Conservation (phyloP, 2,329 filamentous ascomycete species). For the Graphilbum fragrans region DNA sequence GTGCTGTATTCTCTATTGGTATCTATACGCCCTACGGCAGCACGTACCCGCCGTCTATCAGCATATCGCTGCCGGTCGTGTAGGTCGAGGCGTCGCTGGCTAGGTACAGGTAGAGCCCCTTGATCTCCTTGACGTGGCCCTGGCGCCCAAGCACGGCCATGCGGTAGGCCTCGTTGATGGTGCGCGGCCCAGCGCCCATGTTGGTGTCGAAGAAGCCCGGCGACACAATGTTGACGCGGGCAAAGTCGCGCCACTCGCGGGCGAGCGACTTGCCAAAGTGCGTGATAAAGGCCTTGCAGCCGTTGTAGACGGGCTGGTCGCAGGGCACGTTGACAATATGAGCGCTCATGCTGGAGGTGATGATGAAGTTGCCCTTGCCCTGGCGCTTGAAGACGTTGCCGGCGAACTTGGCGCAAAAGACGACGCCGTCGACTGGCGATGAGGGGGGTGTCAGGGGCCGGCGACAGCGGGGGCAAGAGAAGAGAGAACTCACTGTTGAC, state of each 20-base stretch:
- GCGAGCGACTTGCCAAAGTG: constrained; percentile 55
- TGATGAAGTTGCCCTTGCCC: constrained; percentile 60
- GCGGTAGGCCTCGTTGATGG: constrained; percentile 59
- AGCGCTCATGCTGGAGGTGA: constrained; percentile 66
- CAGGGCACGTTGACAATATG: constrained; percentile 69
- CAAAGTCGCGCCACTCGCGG: constrained; percentile 65
- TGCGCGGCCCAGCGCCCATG: constrained; percentile 49
- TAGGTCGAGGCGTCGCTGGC: constrained; percentile 74
- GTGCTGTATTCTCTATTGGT: no score
- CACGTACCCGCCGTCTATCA: constrained; percentile 63
- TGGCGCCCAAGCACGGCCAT: constrained; percentile 76
- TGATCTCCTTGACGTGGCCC: constrained; percentile 60
- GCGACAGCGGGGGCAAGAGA: not conserved
- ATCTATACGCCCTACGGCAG: no score
- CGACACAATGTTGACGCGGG: constrained; percentile 57
- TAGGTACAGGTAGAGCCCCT: constrained; percentile 76
- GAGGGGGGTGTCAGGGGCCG: constrained; percentile 8
- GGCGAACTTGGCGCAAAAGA: constrained; percentile 61
- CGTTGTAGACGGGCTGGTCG: constrained; percentile 61
- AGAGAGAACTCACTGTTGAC: constrained; percentile 1
- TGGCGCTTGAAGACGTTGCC: constrained; percentile 48
- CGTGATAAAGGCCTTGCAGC: constrained; percentile 52
- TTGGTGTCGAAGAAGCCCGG: constrained; percentile 67
- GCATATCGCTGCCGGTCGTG: constrained; percentile 61
- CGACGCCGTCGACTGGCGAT: constrained; percentile 63